Evolutionary conservation across 2,329 filamentous ascomycete species (phyloP).

Genomic region (Clonostachys solani): DNA sequence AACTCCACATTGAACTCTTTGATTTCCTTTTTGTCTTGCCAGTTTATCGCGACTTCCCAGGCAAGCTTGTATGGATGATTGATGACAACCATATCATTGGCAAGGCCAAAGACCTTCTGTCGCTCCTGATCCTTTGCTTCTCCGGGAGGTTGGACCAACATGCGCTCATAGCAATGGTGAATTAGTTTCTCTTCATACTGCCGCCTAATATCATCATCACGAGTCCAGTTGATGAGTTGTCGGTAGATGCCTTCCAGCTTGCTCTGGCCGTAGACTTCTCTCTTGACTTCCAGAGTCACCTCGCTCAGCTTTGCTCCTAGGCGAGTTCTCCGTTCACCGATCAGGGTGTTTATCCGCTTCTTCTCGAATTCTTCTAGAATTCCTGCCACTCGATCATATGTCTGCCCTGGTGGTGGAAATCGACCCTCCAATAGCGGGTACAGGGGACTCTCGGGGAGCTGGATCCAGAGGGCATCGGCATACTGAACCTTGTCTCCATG

Average conservation of each 20-base stretch:
- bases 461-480: slow-evolving; percentile 68
- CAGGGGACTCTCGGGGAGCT: slow-evolving; percentile 75
- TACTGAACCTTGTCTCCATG: slow-evolving; percentile 72
- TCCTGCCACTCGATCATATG: slow-evolving; percentile 78
- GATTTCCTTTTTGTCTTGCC: slow-evolving; percentile 74
- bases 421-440: slow-evolving; percentile 82
- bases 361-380: slow-evolving; percentile 84
- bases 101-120: slow-evolving; percentile 68
- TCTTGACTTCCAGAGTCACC: slow-evolving; percentile 82
- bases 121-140: slow-evolving; percentile 66
- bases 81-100: slow-evolving; percentile 92
- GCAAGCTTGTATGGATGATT: slow-evolving; percentile 85
- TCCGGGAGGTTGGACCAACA: slow-evolving; percentile 63
- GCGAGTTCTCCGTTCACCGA: slow-evolving; percentile 82
- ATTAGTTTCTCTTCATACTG: slow-evolving; percentile 88
- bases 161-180: slow-evolving; percentile 72
- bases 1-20: slow-evolving; percentile 73
- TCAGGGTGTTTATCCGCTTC: slow-evolving; percentile 82
- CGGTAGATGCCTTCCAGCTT: slow-evolving; percentile 77
- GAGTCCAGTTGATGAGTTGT: slow-evolving; percentile 84
- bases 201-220: slow-evolving; percentile 78
- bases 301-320: slow-evolving; percentile 80
- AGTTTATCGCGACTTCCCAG: slow-evolving; percentile 89
- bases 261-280: slow-evolving; percentile 74
- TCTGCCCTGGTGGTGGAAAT: slow-evolving; percentile 72